Percentiles rank a stretch among this genome's conserved stretches.
Conservation (phyloP, 331 rosid species). For the Rhamnella rubrinervis region DNA sequence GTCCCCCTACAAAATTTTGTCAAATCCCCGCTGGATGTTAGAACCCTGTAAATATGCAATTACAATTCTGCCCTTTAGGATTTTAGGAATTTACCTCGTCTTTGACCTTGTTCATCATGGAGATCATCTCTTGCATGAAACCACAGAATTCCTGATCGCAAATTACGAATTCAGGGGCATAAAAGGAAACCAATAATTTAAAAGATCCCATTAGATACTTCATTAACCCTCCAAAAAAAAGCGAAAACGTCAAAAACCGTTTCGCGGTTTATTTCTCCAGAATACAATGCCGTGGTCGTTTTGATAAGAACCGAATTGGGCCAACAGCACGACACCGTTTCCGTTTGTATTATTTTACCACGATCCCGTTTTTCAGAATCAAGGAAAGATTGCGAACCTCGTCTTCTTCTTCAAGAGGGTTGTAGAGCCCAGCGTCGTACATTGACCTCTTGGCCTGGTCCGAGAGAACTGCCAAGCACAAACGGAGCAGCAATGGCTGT, state of each 20-base stretch:
- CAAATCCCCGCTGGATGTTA: not conserved
- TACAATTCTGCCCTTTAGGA: not conserved
- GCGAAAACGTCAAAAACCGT: too few species aligned
- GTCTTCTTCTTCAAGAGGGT: constrained; percentile 76
- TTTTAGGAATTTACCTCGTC: constrained; percentile 49
- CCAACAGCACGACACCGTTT: constrained; percentile 29
- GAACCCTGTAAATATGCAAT: not conserved
- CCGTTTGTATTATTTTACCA: constrained; percentile 16
- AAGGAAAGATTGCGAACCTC: constrained; percentile 49
- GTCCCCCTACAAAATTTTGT: constrained; percentile 47
- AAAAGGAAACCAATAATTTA: not conserved
- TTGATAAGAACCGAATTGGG: not conserved
- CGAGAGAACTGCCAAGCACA: constrained; percentile 65
- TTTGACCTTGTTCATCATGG: constrained; percentile 90
- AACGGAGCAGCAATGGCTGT: constrained; percentile 10
- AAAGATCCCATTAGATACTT: not conserved
- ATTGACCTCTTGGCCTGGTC: constrained; percentile 82
- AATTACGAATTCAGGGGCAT: not conserved
- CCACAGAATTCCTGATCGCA: constrained; percentile 71
- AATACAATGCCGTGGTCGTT: constrained; percentile 25
- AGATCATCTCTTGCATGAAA: constrained; percentile 87
- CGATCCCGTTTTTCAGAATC: not conserved
- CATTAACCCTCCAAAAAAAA: not conserved
- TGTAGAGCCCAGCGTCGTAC: constrained; percentile 86
- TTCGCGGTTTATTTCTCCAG: not conserved